phyloP scores from a whole-genome alignment of 768 basidiomycete genomes.

The Pholiota conissans region DNA sequence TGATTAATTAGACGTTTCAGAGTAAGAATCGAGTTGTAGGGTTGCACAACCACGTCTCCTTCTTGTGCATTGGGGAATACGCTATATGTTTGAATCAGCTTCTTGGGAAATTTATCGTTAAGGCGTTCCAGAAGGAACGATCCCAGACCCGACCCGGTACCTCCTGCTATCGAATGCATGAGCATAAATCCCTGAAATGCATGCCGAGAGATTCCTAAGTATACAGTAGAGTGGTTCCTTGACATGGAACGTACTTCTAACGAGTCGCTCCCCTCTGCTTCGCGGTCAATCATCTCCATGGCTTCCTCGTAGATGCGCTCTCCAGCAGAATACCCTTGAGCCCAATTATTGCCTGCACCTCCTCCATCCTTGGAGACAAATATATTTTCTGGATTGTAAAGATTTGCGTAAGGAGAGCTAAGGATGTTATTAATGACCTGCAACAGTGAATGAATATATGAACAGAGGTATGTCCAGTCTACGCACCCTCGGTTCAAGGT shows the following conservation, averaged over 20 bases:
- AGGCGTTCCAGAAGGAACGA: slow-evolving; percentile 97
- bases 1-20: slow-evolving; percentile 93
- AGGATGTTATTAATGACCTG: slow-evolving; percentile 97
- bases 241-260: slow-evolving; percentile 65
- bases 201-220: not conserved
- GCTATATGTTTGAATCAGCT: slow-evolving; percentile 98
- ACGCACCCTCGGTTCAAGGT: slow-evolving; percentile 92
- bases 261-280: slow-evolving; percentile 96
- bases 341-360: slow-evolving; percentile 99
- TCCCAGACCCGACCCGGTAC: slow-evolving; percentile 96
- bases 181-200: slow-evolving; percentile 89
- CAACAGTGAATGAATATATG: slow-evolving; percentile 2
- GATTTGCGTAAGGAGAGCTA: slow-evolving; percentile 79
- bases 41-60: slow-evolving; percentile 97
- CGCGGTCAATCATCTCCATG: slow-evolving; percentile 98
- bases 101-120: slow-evolving; percentile 98
- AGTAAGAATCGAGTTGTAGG: slow-evolving; percentile 94
- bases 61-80: slow-evolving; percentile 95
- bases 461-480: not conserved
- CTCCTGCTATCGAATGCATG: slow-evolving; percentile 98
- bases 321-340: slow-evolving; percentile 88
- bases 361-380: slow-evolving; percentile 95
- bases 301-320: slow-evolving; percentile 94
- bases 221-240: not conserved
- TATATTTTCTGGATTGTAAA: slow-evolving; percentile 99